phyloP scores from a whole-genome alignment of 257 asterid species.

The Oldenlandia corymbosa region DNA sequence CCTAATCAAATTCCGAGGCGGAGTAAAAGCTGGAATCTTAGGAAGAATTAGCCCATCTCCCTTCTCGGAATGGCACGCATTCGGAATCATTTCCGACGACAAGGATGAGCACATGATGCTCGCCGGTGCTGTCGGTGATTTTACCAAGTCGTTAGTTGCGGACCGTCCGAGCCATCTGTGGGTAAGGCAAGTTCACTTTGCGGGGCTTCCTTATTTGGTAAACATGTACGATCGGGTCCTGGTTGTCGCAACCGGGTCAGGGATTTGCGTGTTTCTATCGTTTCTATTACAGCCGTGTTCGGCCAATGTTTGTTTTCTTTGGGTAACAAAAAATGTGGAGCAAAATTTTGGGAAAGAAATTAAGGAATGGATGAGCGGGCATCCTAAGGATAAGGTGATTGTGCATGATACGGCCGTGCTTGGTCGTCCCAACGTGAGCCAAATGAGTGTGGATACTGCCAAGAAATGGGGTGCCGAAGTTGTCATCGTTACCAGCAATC shows the following conservation, averaged over 20 bases:
- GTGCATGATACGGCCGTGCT: constrained; percentile 59
- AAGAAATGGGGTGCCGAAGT: constrained; percentile 51
- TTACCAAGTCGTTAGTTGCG: constrained; percentile 46
- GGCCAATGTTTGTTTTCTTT: constrained; percentile 51
- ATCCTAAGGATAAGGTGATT: constrained; percentile 43
- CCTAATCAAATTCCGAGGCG: constrained; percentile 57
- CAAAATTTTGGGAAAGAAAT: constrained; percentile 57
- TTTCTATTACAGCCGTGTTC: constrained; percentile 55
- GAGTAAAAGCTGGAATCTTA: constrained; percentile 51
- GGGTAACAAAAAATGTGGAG: constrained; percentile 73
- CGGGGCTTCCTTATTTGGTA: constrained; percentile 58
- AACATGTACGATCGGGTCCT: constrained; percentile 55
- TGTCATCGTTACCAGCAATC: constrained; percentile 69
- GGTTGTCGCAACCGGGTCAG: constrained; percentile 73
- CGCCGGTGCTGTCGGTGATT: constrained; percentile 80
- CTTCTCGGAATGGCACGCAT: constrained; percentile 75
- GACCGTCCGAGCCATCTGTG: constrained; percentile 54
- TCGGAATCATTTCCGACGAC: constrained; percentile 63
- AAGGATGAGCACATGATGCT: constrained; percentile 62
- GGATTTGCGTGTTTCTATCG: constrained; percentile 62
- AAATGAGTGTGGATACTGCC: constrained; percentile 51
- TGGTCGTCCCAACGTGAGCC: constrained; percentile 59
- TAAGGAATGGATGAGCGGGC: constrained; percentile 45
- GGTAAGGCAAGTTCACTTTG: constrained; percentile 66
- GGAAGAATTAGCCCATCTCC: constrained; percentile 80